phyloP scores from a whole-genome alignment of 1,284 basidiomycete genomes.

The Ceratobasidium papillatum region DNA sequence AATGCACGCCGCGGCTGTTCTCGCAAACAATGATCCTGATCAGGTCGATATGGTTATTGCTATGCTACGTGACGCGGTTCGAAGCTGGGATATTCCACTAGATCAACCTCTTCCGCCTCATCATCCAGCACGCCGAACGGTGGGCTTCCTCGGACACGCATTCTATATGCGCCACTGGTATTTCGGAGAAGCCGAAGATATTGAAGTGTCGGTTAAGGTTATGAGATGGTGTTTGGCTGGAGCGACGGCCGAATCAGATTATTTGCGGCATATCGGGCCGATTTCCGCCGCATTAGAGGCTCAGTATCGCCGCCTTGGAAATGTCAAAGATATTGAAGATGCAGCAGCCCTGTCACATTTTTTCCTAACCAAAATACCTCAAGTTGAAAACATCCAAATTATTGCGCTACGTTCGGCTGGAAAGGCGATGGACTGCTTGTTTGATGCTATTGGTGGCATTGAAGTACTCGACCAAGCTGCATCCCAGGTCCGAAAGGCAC shows the following conservation, averaged over 20 bases:
- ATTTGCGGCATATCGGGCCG: not conserved
- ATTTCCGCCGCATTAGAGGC: not conserved
- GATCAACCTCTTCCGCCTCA: not conserved
- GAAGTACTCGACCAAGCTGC: not conserved
- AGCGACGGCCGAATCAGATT: not conserved
- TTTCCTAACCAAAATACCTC: not conserved
- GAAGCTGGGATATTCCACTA: not conserved
- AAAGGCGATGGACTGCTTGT: not conserved
- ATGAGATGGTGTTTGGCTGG: not conserved
- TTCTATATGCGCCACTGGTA: slow-evolving; percentile 18
- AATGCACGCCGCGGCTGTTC: not conserved
- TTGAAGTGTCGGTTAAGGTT: not conserved
- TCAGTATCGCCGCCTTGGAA: slow-evolving; percentile 12
- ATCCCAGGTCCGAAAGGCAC: not conserved
- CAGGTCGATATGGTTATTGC: not conserved
- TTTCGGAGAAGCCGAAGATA: slow-evolving; percentile 6
- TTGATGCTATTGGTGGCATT: slow-evolving; percentile 6
- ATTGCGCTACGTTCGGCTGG: not conserved
- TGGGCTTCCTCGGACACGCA: not conserved
- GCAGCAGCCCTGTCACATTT: not conserved
- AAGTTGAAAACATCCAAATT: not conserved
- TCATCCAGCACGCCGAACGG: not conserved
- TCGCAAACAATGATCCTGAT: not conserved
- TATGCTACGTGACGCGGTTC: slow-evolving; percentile 1
- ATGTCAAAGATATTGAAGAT: not conserved